phyloP scores from a whole-genome alignment of 2,329 filamentous ascomycete genomes.

The Aulographum hederae region DNA sequence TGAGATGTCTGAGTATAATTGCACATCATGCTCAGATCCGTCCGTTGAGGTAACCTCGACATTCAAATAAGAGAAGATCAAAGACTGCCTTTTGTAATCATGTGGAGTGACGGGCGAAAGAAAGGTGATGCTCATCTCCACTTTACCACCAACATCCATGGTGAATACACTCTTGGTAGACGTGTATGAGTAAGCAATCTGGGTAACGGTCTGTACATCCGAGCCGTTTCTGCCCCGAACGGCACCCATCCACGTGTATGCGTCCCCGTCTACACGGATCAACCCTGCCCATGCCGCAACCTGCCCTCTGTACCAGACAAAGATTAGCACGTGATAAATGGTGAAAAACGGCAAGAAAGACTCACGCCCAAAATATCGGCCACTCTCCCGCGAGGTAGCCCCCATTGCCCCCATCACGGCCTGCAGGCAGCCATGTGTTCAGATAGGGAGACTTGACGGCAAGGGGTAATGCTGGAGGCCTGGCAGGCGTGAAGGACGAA shows the following conservation, averaged over 20 bases:
- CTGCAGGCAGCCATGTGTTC: conserved; percentile 48
- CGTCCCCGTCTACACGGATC: conserved; percentile 45
- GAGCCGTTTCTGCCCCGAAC: conserved; percentile 22
- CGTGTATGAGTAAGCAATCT: conserved; percentile 50
- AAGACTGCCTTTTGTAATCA: conserved; percentile 48
- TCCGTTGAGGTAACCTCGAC: conserved; percentile 45
- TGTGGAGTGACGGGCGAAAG: conserved; percentile 50
- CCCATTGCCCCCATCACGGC: conserved; percentile 42
- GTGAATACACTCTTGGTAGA: conserved; percentile 54
- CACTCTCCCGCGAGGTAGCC: conserved; percentile 51
- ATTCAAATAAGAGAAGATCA: conserved; percentile 53
- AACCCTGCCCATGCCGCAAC: conserved; percentile 49
- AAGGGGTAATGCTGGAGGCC: conserved; percentile 51
- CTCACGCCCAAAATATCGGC: conserved; percentile 51
- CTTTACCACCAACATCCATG: conserved; percentile 41
- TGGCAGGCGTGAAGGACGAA: conserved; percentile 44
- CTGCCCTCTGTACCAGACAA: conserved; percentile 34
- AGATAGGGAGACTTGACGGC: conserved; percentile 61
- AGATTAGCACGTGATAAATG: too few relatives aligned
- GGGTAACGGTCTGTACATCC: conserved; percentile 32
- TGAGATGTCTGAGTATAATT: conserved; percentile 56
- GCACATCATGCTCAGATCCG: conserved; percentile 41
- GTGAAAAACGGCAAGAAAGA: too few relatives aligned
- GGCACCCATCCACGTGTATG: conserved; percentile 50
- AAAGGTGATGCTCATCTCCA: conserved; percentile 51